A percentile compares a stretch with the other conserved stretches of the same genome.
These are phyloP conservation scores for Saitozyma sp. DNA, from an alignment of 768 basidiomycete species.

Conservation along the genomic window DNA sequence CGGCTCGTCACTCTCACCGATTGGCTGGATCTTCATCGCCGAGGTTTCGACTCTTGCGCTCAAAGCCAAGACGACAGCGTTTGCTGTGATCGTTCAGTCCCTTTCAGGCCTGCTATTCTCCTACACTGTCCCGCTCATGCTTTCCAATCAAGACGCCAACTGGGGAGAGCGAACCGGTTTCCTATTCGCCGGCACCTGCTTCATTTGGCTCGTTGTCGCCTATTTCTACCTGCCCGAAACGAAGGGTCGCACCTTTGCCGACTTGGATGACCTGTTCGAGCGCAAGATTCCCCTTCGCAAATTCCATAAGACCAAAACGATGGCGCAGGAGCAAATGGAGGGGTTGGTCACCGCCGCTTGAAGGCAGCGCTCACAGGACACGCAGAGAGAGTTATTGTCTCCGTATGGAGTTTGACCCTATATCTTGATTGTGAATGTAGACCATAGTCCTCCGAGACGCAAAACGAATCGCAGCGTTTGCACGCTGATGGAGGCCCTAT, in stretches of 20 bases:
- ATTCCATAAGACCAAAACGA: conserved; percentile 26
- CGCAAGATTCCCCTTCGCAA: conserved; percentile 42
- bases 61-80: conserved; percentile 16
- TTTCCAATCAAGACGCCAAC: conserved; percentile 20
- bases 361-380: no score
- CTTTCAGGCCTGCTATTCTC: conserved; percentile 8
- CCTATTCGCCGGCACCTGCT: conserved; percentile 8
- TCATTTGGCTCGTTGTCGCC: background rate
- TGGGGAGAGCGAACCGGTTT: conserved; percentile 25
- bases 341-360: no score
- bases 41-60: conserved; percentile 24
- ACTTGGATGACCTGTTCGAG: conserved; percentile 50
- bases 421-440: no score
- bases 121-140: conserved; percentile 26
- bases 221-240: conserved; percentile 32
- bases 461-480: no score
- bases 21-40: conserved; percentile 24
- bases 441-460: no score
- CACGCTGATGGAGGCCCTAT: no score
- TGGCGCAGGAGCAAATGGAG: no score
- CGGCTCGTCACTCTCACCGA: no score
- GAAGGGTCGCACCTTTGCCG: conserved; percentile 33
- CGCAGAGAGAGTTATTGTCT: no score
- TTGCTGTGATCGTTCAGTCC: conserved; percentile 8
- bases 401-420: no score